phyloP scores from a whole-genome alignment of 75 land plant genomes.

The Chamaecyparis obtusa region DNA sequence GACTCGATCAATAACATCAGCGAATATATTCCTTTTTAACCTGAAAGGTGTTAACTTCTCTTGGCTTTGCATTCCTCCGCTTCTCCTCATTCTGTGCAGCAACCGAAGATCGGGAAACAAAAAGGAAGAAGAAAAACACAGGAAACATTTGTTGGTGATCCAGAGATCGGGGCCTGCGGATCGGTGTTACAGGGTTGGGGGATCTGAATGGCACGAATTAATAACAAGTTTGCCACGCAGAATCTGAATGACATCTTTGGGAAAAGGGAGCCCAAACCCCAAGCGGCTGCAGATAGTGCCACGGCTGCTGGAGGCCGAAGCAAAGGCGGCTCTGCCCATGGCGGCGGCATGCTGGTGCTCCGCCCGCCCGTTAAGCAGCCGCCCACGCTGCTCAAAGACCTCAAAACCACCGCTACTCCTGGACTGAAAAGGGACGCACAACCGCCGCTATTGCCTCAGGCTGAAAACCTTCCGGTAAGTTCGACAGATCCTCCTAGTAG shows the following conservation, averaged over 20 bases:
- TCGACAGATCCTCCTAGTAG: not conserved
- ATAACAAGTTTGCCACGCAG: slow-evolving; percentile 10
- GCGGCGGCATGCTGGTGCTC: slow-evolving; percentile 9
- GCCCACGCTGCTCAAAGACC: not conserved
- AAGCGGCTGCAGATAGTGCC: not conserved
- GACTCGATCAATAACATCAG: too few species aligned
- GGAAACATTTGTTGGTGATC: not conserved
- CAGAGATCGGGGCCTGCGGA: not conserved
- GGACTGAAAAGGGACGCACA: not conserved
- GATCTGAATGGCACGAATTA: slow-evolving; percentile 11
- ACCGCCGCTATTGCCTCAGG: not conserved
- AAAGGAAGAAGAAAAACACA: not conserved
- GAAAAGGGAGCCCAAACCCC: slow-evolving; percentile 11
- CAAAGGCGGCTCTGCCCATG: not conserved
- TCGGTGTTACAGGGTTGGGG: not conserved
- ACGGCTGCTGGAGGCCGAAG: not conserved
- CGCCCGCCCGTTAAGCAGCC: slow-evolving; percentile 5
- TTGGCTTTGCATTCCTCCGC: too few species aligned
- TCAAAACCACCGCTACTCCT: not conserved
- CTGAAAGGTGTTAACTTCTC: too few species aligned
- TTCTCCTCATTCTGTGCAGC: not conserved
- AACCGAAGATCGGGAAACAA: not conserved
- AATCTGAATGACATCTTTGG: slow-evolving; percentile 13
- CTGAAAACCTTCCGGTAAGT: slow-evolving; percentile 4
- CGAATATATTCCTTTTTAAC: too few species aligned